Conservation (phyloP, 2,329 filamentous ascomycete genomes). For the Chalara sp. region DNA sequence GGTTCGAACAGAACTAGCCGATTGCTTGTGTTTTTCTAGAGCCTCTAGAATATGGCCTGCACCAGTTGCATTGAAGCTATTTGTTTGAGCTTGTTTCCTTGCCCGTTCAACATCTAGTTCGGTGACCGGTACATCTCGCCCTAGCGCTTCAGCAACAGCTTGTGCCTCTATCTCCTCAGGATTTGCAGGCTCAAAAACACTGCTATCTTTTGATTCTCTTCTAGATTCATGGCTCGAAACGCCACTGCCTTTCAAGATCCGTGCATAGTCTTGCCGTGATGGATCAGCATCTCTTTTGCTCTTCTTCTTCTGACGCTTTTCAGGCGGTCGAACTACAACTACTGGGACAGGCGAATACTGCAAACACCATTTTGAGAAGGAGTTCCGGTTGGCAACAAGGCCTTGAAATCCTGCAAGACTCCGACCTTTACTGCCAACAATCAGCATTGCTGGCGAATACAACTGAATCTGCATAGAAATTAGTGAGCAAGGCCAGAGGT, state of each 20-base stretch:
- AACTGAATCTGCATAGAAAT: constrained; percentile 52
- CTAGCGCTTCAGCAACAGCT: constrained; percentile 55
- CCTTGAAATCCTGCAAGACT: constrained; percentile 65
- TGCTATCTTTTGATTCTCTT: constrained; percentile 11
- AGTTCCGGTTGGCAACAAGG: constrained; percentile 52
- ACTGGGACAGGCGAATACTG: constrained; percentile 70
- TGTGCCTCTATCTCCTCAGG: constrained; percentile 55
- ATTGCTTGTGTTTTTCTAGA: not conserved
- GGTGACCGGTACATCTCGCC: constrained; percentile 16
- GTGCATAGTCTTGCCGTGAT: constrained; percentile 53
- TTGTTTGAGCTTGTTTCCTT: too few relatives aligned
- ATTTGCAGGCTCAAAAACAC: constrained; percentile 21
- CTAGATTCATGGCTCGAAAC: constrained; percentile 26
- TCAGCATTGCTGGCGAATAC: constrained; percentile 65
- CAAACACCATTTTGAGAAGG: constrained; percentile 68
- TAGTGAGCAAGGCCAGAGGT: constrained; percentile 5
- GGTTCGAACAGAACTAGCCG: not conserved
- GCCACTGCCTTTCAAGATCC: constrained; percentile 55
- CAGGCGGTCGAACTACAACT: constrained; percentile 64
- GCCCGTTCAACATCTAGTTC: too few relatives aligned
- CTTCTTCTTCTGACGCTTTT: constrained; percentile 66
- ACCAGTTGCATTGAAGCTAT: too few relatives aligned
- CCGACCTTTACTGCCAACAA: constrained; percentile 64
- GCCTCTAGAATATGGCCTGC: not conserved
- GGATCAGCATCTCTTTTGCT: constrained; percentile 61